Conservation (phyloP, 768 basidiomycete genomes). For the Leccinum variicolor region DNA sequence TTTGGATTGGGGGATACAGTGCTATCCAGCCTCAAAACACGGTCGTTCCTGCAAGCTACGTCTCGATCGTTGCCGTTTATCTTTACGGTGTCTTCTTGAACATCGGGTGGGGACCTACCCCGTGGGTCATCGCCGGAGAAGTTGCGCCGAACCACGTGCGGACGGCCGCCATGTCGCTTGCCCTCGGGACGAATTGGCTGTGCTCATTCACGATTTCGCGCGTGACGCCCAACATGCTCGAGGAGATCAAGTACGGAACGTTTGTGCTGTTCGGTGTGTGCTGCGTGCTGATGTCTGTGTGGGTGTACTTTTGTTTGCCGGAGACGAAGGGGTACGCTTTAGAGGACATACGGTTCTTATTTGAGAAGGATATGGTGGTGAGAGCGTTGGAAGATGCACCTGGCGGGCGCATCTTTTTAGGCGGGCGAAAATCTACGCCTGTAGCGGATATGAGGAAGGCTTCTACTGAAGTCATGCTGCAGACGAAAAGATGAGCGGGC, state of each 20-base stretch:
- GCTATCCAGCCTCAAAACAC: constrained; percentile 28
- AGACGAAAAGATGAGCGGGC: too few relatives aligned
- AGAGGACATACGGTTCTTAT: constrained; percentile 35
- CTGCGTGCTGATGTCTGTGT: constrained; percentile 33
- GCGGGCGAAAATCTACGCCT: neutral
- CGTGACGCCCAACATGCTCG: constrained; percentile 37
- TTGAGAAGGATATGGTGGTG: constrained; percentile 29
- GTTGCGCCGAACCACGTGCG: constrained; percentile 39
- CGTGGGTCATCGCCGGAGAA: constrained; percentile 34
- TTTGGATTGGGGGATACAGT: constrained; percentile 37
- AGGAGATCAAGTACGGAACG: constrained; percentile 31
- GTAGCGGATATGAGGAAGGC: constrained; percentile 17
- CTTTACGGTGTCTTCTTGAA: constrained; percentile 36
- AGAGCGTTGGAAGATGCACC: constrained; percentile 35
- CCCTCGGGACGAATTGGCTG: constrained; percentile 34
- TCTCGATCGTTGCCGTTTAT: constrained; percentile 39
- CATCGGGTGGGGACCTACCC: constrained; percentile 29
- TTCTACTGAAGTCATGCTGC: neutral
- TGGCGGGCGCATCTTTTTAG: constrained; percentile 30
- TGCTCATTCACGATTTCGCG: constrained; percentile 37
- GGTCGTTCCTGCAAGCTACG: constrained; percentile 33
- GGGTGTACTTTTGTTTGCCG: constrained; percentile 37
- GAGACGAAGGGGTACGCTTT: constrained; percentile 39
- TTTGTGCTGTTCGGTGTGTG: constrained; percentile 33
- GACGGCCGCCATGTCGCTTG: constrained; percentile 32